Evolutionary conservation across 2,329 filamentous ascomycete genomes (phyloP).

Genomic region (Paecilomyces formosus): DNA sequence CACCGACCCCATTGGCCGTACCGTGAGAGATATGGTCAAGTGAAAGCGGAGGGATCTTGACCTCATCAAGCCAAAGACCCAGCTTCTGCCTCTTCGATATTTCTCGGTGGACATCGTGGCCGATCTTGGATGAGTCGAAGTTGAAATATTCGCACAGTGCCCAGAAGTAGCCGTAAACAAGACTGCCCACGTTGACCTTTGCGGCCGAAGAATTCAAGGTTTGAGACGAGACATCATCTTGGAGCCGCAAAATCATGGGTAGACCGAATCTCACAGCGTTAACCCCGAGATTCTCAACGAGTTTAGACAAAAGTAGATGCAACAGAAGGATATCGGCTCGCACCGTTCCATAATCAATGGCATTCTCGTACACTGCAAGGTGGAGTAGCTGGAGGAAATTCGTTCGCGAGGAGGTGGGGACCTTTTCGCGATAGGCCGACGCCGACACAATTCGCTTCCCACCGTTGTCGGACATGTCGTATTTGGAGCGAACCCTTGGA

Average conservation of each 20-base stretch:
- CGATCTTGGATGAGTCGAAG: constrained; percentile 62
- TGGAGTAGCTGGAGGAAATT: constrained; percentile 77
- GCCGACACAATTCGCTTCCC: constrained; percentile 61
- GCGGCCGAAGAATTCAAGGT: constrained; percentile 44
- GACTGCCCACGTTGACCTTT: constrained; percentile 72
- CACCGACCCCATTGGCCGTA: constrained; percentile 25
- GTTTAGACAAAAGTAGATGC: constrained; percentile 65
- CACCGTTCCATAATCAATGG: constrained; percentile 62
- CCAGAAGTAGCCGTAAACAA: constrained; percentile 89
- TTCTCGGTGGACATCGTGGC: constrained; percentile 66
- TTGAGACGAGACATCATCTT: constrained; percentile 61
- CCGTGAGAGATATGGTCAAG: constrained; percentile 55
- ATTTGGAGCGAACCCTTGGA: constrained; percentile 35
- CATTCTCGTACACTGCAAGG: constrained; percentile 82
- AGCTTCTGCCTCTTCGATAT: constrained; percentile 66
- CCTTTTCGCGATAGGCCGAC: constrained; percentile 55
- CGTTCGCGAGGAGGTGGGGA: constrained; percentile 46
- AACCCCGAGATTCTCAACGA: constrained; percentile 71
- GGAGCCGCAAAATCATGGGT: constrained; percentile 81
- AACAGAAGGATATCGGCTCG: constrained; percentile 70
- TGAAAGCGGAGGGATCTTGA: constrained; percentile 62
- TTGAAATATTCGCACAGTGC: constrained; percentile 68
- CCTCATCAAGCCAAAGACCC: constrained; percentile 69
- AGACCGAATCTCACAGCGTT: constrained; percentile 73
- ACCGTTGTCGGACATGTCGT: constrained; percentile 30